phyloP scores from a whole-genome alignment of 1,139 yeast species.

The Hansenula anomala region DNA sequence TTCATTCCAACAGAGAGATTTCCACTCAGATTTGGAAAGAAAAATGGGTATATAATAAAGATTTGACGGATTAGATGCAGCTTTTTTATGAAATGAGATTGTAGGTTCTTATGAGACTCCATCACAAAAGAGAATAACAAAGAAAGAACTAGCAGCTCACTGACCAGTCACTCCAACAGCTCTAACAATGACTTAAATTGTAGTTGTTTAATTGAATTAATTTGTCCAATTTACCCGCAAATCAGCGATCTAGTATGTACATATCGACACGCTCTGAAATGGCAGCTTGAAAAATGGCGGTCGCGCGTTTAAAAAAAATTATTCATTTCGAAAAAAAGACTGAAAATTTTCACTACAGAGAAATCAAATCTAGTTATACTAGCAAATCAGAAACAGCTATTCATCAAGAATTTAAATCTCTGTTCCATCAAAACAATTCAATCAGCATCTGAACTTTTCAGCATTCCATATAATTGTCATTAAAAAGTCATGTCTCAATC shows the following conservation, averaged over 20 bases:
- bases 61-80: no score
- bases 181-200: no score
- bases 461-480: background rate
- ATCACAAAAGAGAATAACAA: no score
- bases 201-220: no score
- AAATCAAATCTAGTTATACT: background rate
- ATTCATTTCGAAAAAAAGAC: background rate
- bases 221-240: background rate
- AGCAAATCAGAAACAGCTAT: background rate
- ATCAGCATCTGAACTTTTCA: no score
- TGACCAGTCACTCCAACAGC: no score
- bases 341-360: conserved; percentile 2
- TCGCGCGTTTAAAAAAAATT: conserved; percentile 3
- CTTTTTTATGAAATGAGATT: no score
- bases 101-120: no score
- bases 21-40: conserved; percentile 71
- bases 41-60: conserved; percentile 48
- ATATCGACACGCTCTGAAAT: background rate
- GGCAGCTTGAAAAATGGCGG: background rate
- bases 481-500: conserved; percentile 18
- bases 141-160: no score
- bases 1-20: conserved; percentile 29
- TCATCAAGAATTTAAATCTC: no score
- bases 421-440: no score
- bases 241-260: background rate